Percentiles rank a stretch among this genome's conserved stretches.
These are phyloP conservation scores for Metschnikowia drakensbergensis DNA, from an alignment of 805 yeast species.

Conservation along the genomic window DNA sequence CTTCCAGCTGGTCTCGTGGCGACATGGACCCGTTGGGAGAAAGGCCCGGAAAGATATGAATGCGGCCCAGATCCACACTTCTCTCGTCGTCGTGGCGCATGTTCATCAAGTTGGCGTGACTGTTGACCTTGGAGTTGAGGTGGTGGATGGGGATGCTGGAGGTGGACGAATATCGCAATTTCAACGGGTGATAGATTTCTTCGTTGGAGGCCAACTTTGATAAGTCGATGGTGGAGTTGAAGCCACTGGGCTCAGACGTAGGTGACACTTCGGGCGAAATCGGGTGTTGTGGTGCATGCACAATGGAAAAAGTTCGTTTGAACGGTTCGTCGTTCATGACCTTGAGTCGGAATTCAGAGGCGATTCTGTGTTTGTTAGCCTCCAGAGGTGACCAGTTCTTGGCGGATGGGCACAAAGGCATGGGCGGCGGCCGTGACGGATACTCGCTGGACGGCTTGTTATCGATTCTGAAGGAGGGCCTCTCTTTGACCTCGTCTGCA, in stretches of 20 bases:
- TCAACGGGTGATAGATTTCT: conserved; percentile 38
- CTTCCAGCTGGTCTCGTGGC: conserved; percentile 14
- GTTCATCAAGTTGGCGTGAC: conserved; percentile 30
- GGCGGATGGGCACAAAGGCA: conserved; percentile 39
- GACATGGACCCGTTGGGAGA: conserved; percentile 14
- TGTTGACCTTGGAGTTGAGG: conserved; percentile 38
- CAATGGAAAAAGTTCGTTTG: conserved; percentile 28
- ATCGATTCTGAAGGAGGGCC: conserved; percentile 35
- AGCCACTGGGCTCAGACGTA: conserved; percentile 37
- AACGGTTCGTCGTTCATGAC: conserved; percentile 38
- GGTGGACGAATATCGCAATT: conserved; percentile 35
- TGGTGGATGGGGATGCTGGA: conserved; percentile 37
- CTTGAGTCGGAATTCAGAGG: conserved; percentile 33
- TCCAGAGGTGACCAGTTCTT: conserved; percentile 36
- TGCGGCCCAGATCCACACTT: conserved; percentile 4
- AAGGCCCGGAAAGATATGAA: conserved; percentile 1
- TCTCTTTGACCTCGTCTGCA: conserved; percentile 21
- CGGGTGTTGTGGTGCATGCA: conserved; percentile 32
- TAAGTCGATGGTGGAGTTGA: conserved; percentile 40
- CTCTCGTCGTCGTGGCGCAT: conserved; percentile 7
- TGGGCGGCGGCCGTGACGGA: conserved; percentile 8
- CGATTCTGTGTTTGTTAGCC: conserved; percentile 26
- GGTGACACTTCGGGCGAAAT: conserved; percentile 43
- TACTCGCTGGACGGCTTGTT: conserved; percentile 3
- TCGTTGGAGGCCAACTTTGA: conserved; percentile 31